These are phyloP conservation scores for Cytospora schulzeri DNA, from an alignment of 2,329 filamentous ascomycete species.

Conservation along the genomic window DNA sequence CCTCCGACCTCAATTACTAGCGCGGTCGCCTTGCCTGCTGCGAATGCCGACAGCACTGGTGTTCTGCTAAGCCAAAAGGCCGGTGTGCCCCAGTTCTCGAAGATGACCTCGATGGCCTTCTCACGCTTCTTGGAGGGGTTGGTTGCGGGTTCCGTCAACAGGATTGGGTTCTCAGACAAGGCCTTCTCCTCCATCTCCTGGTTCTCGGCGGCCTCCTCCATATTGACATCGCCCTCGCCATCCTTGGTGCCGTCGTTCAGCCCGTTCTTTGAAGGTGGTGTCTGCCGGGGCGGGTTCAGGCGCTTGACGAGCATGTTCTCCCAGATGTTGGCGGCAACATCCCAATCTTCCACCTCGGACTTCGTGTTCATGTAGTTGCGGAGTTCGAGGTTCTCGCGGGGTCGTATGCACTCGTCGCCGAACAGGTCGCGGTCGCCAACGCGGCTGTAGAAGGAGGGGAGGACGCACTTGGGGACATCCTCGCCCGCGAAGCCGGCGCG, in stretches of 20 bases:
- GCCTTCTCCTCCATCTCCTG: slow-evolving; percentile 70
- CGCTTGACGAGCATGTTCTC: slow-evolving; percentile 89
- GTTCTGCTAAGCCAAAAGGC: slow-evolving; percentile 92
- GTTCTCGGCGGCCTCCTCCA: slow-evolving; percentile 51
- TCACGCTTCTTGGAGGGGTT: slow-evolving; percentile 85
- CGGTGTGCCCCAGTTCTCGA: slow-evolving; percentile 95
- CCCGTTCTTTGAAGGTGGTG: slow-evolving; percentile 73
- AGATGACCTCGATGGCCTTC: slow-evolving; percentile 92
- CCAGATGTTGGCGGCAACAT: slow-evolving; percentile 85
- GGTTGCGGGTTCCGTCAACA: slow-evolving; percentile 95
- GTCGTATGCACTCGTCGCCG: slow-evolving; percentile 87
- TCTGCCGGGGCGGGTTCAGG: slow-evolving; percentile 75
- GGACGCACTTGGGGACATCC: slow-evolving; percentile 91
- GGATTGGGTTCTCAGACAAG: slow-evolving; percentile 82
- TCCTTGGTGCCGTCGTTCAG: slow-evolving; percentile 71
- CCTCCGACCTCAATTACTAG: slow-evolving; percentile 92
- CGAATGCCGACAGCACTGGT: slow-evolving; percentile 88
- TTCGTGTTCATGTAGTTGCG: slow-evolving; percentile 90
- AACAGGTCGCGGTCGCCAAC: slow-evolving; percentile 65
- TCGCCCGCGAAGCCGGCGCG: slow-evolving; percentile 97
- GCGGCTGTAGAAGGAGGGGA: slow-evolving; percentile 85
- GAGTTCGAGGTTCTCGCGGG: slow-evolving; percentile 75
- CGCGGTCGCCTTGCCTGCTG: slow-evolving; percentile 88
- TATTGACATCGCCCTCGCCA: slow-evolving; percentile 61
- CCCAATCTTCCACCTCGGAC: slow-evolving; percentile 95